Conservation (phyloP, 2,329 filamentous ascomycete species). For the Ceratocystis colombiana region DNA sequence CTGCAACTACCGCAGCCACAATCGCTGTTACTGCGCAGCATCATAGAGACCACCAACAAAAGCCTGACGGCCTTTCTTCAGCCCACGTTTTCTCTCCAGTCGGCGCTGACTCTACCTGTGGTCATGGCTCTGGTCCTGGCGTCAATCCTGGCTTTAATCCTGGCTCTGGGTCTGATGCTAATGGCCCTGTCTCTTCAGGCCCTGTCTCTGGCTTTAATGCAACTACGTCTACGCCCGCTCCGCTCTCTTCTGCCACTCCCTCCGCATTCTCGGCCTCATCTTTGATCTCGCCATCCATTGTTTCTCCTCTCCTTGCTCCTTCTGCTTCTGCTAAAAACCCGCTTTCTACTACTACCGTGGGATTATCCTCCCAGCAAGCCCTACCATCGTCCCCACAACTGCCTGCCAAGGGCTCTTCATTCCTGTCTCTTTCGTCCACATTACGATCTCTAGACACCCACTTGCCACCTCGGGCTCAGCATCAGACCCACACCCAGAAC, state of each 20-base stretch:
- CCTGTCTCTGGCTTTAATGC: slow-evolving; percentile 25
- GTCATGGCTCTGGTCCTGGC: slow-evolving; percentile 15
- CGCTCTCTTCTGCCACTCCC: slow-evolving; percentile 26
- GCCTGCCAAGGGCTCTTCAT: slow-evolving; percentile 9
- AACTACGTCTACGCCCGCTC: slow-evolving; percentile 25
- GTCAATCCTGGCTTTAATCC: slow-evolving; percentile 11
- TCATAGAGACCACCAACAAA: slow-evolving; percentile 1
- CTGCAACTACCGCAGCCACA: too few relatives aligned
- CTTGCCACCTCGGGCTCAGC: not conserved
- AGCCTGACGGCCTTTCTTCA: slow-evolving; percentile 16
- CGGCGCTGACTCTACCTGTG: slow-evolving; percentile 13
- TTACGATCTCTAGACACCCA: slow-evolving; percentile 18
- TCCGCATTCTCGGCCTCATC: slow-evolving; percentile 21
- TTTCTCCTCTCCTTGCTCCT: slow-evolving; percentile 10
- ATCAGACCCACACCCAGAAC: not conserved
- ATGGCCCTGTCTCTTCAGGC: slow-evolving; percentile 23
- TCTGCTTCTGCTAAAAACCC: slow-evolving; percentile 14
- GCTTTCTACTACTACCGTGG: slow-evolving; percentile 23
- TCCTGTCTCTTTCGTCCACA: slow-evolving; percentile 19
- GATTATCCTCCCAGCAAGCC: slow-evolving; percentile 21
- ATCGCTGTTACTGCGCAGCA: not conserved
- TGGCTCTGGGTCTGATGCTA: slow-evolving; percentile 8
- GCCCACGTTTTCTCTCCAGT: slow-evolving; percentile 21
- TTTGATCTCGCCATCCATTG: slow-evolving; percentile 11
- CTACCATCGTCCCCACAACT: slow-evolving; percentile 15